A percentile compares a stretch with the other conserved stretches of the same genome.
These are phyloP conservation scores for Spinellus fusiger DNA, from an alignment of 192 early-diverging fungal genomes.

Conservation along the genomic window DNA sequence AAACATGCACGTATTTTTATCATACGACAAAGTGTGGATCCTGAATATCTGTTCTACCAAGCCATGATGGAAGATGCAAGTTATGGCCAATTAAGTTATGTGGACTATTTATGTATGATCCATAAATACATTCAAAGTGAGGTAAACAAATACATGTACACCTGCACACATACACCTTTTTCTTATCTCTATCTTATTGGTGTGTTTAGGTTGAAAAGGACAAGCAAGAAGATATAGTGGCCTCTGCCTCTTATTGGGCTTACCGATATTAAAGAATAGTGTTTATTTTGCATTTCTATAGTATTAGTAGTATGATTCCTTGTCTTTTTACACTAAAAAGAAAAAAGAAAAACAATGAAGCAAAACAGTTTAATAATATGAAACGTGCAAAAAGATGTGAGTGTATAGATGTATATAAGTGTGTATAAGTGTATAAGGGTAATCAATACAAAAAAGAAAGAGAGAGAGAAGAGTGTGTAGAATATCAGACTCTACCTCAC, in stretches of 20 bases:
- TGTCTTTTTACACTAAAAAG: background rate
- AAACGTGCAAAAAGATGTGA: no score
- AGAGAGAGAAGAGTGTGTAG: background rate
- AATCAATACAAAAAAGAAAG: background rate
- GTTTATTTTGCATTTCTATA: background rate
- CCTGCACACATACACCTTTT: background rate
- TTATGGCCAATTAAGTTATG: slow-evolving; percentile 83
- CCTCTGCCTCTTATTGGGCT: slow-evolving; percentile 19
- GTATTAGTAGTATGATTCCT: no score
- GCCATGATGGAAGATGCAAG: slow-evolving; percentile 86
- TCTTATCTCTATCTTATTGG: background rate
- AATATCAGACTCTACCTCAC: background rate
- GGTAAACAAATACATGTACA: slow-evolving; percentile 27
- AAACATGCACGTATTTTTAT: slow-evolving; percentile 61
- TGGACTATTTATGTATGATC: slow-evolving; percentile 84
- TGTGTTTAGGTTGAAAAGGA: slow-evolving; percentile 11
- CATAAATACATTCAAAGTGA: slow-evolving; percentile 84
- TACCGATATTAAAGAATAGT: slow-evolving; percentile 13
- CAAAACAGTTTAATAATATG: background rate
- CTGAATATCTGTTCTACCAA: slow-evolving; percentile 75
- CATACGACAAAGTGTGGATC: slow-evolving; percentile 81
- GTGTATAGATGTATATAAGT: background rate
- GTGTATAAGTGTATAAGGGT: background rate
- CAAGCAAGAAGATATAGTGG: slow-evolving; percentile 2
- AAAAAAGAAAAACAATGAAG: no score